Percentiles rank a stretch among this genome's conserved stretches.
Evolutionary conservation across 768 basidiomycete species (phyloP).

Genomic region (Suillus clintonianus): DNA sequence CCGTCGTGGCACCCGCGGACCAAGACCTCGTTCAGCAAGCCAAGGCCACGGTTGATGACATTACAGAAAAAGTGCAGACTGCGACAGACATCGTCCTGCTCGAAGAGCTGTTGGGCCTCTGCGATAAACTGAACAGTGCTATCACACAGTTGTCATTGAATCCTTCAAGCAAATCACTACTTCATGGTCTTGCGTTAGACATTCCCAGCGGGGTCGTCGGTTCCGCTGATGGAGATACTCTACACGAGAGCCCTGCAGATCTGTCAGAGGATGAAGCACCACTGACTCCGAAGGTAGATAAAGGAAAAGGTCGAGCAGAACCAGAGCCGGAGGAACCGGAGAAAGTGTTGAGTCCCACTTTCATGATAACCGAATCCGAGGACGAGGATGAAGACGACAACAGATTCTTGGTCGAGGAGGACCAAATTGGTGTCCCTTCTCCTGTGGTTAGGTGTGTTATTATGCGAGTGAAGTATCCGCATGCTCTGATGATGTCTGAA

Average conservation of each 20-base stretch:
- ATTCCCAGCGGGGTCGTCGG: constrained; percentile 28
- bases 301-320: constrained; percentile 75
- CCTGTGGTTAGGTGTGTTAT: constrained; percentile 13
- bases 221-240: constrained; percentile 32
- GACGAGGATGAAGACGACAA: constrained; percentile 48
- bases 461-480: background rate
- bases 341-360: constrained; percentile 71
- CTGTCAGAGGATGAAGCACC: constrained; percentile 29
- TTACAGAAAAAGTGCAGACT: constrained; percentile 54
- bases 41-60: constrained; percentile 50
- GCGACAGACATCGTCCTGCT: constrained; percentile 59
- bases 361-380: constrained; percentile 53
- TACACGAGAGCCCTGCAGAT: constrained; percentile 5
- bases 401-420: constrained; percentile 33
- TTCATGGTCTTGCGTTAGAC: constrained; percentile 48
- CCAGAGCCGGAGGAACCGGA: constrained; percentile 69
- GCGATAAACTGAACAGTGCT: constrained; percentile 66
- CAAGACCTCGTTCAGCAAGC: constrained; percentile 51
- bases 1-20: constrained; percentile 12
- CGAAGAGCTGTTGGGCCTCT: constrained; percentile 68
- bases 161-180: constrained; percentile 38
- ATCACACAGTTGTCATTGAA: constrained; percentile 50
- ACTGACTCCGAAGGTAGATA: constrained; percentile 69
- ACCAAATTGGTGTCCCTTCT: constrained; percentile 27
- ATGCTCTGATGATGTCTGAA: constrained; percentile 21